These are phyloP conservation scores for Excoecaria agallocha DNA, from an alignment of 345 rosid species.

Conservation along the genomic window DNA sequence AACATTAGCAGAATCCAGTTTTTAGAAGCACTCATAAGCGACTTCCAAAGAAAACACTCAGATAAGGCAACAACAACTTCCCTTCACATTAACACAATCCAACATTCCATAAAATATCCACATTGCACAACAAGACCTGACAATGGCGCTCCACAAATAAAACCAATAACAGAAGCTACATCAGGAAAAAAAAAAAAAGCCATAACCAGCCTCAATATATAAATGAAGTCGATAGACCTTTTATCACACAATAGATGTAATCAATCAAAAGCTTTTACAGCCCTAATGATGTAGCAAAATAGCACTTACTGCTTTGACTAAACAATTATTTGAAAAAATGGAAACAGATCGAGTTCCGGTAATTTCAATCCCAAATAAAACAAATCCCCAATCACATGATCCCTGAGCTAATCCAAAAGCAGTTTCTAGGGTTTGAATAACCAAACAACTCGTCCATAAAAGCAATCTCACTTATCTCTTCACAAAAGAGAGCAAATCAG, in stretches of 20 bases:
- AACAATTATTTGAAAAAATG: constrained; percentile 2
- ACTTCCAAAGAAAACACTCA: neutral
- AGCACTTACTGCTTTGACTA: constrained; percentile 12
- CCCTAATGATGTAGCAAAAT: neutral
- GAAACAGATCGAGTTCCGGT: constrained; percentile 25
- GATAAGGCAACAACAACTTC: neutral
- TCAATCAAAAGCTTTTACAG: neutral
- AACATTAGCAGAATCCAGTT: neutral
- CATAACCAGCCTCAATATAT: neutral
- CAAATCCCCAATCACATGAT: constrained; percentile 11
- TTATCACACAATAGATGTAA: neutral
- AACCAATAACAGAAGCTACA: neutral
- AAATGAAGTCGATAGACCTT: constrained; percentile 1
- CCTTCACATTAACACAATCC: neutral
- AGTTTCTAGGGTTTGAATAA: constrained; percentile 21
- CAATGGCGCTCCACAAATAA: constrained; percentile 1
- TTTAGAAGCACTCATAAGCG: too few relatives aligned
- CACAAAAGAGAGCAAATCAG: neutral
- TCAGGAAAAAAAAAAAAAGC: neutral
- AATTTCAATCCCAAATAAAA: neutral
- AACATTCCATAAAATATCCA: neutral
- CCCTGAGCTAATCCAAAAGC: neutral
- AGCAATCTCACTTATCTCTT: constrained; percentile 1
- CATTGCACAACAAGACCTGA: neutral
- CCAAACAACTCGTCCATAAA: constrained; percentile 10